These are phyloP conservation scores for Colletotrichum chlorophyti DNA, from an alignment of 2,329 filamentous ascomycete genomes.

Conservation along the genomic window DNA sequence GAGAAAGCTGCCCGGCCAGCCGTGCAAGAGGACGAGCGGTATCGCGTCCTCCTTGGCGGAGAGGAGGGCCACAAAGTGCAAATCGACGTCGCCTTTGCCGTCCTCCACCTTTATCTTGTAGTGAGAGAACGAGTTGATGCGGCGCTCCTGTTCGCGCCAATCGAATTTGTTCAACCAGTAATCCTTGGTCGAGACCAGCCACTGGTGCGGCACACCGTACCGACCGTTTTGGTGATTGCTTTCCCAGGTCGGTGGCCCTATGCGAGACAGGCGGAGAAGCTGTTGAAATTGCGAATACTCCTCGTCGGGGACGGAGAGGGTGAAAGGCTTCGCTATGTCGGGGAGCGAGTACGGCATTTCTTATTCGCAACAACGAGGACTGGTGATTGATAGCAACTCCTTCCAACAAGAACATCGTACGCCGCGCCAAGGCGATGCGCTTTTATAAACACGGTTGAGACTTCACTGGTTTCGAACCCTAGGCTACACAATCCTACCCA, in stretches of 20 bases:
- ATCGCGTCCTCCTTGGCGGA: conserved; percentile 55
- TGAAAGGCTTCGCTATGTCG: too few species aligned
- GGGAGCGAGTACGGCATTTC: too few species aligned
- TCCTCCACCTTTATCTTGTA: conserved; percentile 48
- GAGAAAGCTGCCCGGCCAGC: conserved; percentile 59
- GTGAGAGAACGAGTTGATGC: conserved; percentile 56
- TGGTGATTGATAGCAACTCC: too few species aligned
- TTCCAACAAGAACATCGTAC: too few species aligned
- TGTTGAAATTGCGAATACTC: conserved; percentile 51
- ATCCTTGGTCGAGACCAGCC: conserved; percentile 47
- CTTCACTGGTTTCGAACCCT: too few species aligned
- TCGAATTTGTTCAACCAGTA: conserved; percentile 51
- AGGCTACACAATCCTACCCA: too few species aligned
- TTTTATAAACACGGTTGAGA: too few species aligned
- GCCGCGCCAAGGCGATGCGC: too few species aligned
- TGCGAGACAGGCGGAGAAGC: conserved; percentile 52
- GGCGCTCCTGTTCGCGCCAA: conserved; percentile 47
- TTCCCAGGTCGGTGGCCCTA: conserved; percentile 55
- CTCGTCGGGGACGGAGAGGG: conserved; percentile 45
- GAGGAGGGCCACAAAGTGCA: conserved; percentile 63
- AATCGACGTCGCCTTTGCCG: too few species aligned
- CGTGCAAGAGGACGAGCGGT: conserved; percentile 58
- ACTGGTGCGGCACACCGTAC: conserved; percentile 52
- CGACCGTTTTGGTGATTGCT: conserved; percentile 47
- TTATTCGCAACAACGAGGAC: too few species aligned